phyloP scores from a whole-genome alignment of 2,329 filamentous ascomycete genomes.

The Penicillium sp. region DNA sequence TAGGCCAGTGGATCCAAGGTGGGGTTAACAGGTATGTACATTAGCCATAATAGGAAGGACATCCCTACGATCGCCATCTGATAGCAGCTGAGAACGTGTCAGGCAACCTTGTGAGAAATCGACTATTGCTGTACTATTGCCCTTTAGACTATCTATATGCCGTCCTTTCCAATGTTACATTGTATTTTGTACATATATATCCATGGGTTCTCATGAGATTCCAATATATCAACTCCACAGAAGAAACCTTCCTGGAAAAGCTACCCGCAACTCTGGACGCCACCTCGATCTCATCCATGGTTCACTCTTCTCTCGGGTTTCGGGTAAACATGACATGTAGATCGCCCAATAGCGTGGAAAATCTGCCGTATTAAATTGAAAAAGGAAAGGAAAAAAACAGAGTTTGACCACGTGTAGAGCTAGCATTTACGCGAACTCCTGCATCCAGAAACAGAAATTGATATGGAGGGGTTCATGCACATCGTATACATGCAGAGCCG shows the following conservation, averaged over 20 bases:
- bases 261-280: neutral
- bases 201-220: too few relatives aligned
- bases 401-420: too few relatives aligned
- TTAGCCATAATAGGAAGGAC: neutral
- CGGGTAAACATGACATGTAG: neutral
- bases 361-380: neutral
- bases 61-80: slow-evolving; percentile 3
- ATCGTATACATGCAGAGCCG: too few relatives aligned
- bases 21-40: neutral
- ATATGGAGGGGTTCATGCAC: neutral
- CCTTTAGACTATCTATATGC: neutral
- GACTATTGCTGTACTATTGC: neutral
- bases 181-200: too few relatives aligned
- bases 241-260: neutral
- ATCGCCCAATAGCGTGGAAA: neutral
- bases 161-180: too few relatives aligned
- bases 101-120: neutral
- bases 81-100: neutral
- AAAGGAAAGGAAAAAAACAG: too few relatives aligned
- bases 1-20: neutral
- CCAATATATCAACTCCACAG: too few relatives aligned
- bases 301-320: neutral
- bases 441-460: neutral
- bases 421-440: neutral
- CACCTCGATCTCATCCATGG: neutral